phyloP scores from a whole-genome alignment of 2,329 filamentous ascomycete species.

The Alternaria longipes region DNA sequence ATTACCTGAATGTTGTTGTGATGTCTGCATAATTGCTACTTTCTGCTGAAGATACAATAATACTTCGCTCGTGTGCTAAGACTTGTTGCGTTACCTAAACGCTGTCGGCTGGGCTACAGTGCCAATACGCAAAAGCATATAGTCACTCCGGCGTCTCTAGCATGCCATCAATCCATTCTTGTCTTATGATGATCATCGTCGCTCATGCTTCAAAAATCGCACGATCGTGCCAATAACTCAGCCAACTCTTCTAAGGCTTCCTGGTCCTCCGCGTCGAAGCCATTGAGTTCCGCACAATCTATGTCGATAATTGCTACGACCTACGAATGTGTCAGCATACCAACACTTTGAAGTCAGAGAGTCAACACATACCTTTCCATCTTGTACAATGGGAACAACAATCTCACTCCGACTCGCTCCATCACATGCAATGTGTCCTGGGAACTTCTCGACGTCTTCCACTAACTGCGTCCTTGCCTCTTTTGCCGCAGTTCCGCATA shows the following conservation, averaged over 20 bases:
- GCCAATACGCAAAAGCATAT: not conserved
- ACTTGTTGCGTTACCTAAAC: no score
- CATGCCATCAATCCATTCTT: not conserved
- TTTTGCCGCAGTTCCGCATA: conserved; percentile 76
- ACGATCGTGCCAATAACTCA: conserved; percentile 41
- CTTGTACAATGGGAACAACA: conserved; percentile 74
- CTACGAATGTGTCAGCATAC: conserved; percentile 42
- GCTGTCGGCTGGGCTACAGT: not conserved
- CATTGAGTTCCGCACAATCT: conserved; percentile 73
- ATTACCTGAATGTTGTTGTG: not conserved
- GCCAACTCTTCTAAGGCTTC: conserved; percentile 70
- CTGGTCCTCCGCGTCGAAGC: conserved; percentile 75
- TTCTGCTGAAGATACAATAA: not conserved
- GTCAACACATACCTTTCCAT: conserved; percentile 54
- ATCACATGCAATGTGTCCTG: conserved; percentile 85
- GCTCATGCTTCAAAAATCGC: conserved; percentile 38
- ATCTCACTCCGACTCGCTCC: conserved; percentile 79
- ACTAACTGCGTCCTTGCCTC: conserved; percentile 69
- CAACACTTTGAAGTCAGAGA: not conserved
- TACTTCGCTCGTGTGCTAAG: no score
- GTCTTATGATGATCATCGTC: not conserved
- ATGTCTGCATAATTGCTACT: not conserved
- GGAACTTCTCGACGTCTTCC: conserved; percentile 75
- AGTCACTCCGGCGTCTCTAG: not conserved
- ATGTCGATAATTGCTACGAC: conserved; percentile 81